Conservation (phyloP, 2,329 filamentous ascomycete genomes). For the Penicillium rolfsii region DNA sequence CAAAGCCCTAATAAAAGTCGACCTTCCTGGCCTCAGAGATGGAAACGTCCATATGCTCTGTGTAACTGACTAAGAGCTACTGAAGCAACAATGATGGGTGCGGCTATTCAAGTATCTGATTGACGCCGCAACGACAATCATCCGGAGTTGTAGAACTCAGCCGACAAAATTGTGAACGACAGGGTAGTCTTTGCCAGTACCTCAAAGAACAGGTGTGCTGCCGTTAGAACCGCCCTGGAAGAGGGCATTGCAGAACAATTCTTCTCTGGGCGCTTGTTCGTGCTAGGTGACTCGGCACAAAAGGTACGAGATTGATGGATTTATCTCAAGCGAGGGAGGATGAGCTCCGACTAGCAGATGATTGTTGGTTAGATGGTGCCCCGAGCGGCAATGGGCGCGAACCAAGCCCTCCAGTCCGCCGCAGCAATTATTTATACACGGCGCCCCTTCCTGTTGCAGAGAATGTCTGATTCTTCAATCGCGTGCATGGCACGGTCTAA, state of each 20-base stretch:
- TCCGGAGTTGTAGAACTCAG: too few species aligned
- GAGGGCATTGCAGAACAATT: background rate
- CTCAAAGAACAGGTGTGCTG: background rate
- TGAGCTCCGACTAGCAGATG: background rate
- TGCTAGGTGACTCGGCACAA: background rate
- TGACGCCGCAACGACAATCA: too few species aligned
- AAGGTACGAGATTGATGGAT: background rate
- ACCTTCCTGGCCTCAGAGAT: too few species aligned
- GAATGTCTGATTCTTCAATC: too few species aligned
- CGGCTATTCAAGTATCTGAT: too few species aligned
- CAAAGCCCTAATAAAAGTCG: too few species aligned
- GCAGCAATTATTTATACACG: background rate
- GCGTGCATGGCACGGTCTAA: background rate
- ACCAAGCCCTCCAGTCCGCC: background rate
- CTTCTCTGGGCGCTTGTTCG: background rate
- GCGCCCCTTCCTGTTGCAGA: background rate
- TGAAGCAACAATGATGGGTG: too few species aligned
- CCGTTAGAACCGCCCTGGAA: background rate
- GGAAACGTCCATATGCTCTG: too few species aligned
- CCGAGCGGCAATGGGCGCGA: background rate
- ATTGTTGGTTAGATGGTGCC: background rate
- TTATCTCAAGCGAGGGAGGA: background rate
- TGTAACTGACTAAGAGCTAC: too few species aligned
- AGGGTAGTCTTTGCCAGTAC: background rate
- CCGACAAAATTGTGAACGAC: background rate